phyloP scores from a whole-genome alignment of 257 asterid species.

The Przewalskia tangutica region DNA sequence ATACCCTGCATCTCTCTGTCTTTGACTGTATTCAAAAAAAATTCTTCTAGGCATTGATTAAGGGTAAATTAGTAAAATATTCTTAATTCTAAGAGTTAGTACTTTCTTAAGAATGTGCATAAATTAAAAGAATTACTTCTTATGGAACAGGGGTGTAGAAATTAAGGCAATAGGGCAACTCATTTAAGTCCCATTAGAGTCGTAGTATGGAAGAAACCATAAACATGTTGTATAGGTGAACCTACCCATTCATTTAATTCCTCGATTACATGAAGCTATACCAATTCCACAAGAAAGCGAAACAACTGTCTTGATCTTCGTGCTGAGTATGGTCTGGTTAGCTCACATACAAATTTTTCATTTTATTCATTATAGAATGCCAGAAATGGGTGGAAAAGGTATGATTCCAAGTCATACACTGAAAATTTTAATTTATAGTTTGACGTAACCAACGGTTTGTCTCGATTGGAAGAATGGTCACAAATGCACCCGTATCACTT shows the following conservation, averaged over 20 bases:
- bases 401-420: neutral
- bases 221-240: neutral
- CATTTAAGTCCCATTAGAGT: neutral
- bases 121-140: no score
- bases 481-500: neutral
- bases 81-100: no score
- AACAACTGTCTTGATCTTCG: neutral
- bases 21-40: no score
- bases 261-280: neutral
- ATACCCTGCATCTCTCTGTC: no score
- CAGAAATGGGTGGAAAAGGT: neutral
- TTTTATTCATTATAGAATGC: neutral
- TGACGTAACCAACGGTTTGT: neutral
- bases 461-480: neutral
- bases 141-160: no score
- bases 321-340: neutral
- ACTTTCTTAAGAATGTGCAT: no score
- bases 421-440: neutral
- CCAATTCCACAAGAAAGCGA: neutral
- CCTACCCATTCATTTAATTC: neutral
- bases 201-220: neutral
- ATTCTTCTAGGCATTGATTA: no score
- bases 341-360: neutral
- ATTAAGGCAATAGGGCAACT: neutral
- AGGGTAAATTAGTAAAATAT: no score